Evolutionary conservation across 192 early-diverging fungal genomes (phyloP).

Genomic region (Rhizoclosmatium sp.): DNA sequence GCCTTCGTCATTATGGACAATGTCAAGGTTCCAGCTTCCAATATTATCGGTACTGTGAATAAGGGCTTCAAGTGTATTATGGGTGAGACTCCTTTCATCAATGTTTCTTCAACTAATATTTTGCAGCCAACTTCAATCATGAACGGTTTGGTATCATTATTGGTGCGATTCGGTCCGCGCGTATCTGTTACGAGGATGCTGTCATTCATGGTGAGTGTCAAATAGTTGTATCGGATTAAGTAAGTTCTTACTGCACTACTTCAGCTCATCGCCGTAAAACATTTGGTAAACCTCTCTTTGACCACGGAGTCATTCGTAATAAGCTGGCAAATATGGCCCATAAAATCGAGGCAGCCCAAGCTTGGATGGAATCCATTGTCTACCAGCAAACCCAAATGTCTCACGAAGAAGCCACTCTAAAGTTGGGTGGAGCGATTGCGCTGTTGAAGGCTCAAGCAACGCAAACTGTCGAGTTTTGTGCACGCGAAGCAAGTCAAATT

Average conservation of each 20-base stretch:
- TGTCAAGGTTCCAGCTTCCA: constrained; percentile 74
- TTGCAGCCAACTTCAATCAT: constrained; percentile 41
- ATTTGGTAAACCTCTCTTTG: constrained; percentile 37
- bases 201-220: constrained; percentile 19
- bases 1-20: constrained; percentile 76
- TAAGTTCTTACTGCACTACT: neutral
- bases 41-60: constrained; percentile 80
- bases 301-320: constrained; percentile 74
- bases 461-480: constrained; percentile 53
- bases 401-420: constrained; percentile 50
- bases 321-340: constrained; percentile 71
- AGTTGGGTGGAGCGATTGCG: constrained; percentile 59
- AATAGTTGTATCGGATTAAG: neutral
- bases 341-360: constrained; percentile 78
- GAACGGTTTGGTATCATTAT: constrained; percentile 67
- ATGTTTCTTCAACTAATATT: constrained; percentile 26
- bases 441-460: constrained; percentile 52
- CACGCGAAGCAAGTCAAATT: constrained; percentile 66
- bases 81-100: constrained; percentile 33
- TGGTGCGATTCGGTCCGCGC: constrained; percentile 77
- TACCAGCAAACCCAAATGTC: constrained; percentile 67
- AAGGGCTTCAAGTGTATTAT: constrained; percentile 78
- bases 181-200: constrained; percentile 65
- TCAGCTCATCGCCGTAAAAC: constrained; percentile 34
- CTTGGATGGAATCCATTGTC: constrained; percentile 73